Evolutionary conservation across 2,329 filamentous ascomycete genomes (phyloP).

Genomic region (Didymella keratinophila): DNA sequence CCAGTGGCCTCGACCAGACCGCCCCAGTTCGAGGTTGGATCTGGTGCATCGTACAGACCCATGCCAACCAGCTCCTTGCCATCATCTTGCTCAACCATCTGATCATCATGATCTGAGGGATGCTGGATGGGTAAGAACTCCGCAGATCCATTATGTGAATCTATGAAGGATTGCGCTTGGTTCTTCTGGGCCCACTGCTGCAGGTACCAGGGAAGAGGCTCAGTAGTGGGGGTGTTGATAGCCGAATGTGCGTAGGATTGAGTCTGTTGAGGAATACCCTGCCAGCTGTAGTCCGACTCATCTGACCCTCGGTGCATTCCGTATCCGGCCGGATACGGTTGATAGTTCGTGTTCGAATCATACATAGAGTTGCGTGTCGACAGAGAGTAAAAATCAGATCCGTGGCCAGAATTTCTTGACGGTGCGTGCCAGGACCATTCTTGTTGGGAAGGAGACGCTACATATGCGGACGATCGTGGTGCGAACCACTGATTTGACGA

Average conservation of each 20-base stretch:
- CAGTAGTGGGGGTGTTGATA: slow-evolving; percentile 42
- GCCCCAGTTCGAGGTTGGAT: slow-evolving; percentile 65
- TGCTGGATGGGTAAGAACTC: slow-evolving; percentile 64
- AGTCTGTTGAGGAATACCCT: slow-evolving; percentile 33
- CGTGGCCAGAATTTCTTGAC: slow-evolving; percentile 38
- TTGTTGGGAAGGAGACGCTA: slow-evolving; percentile 37
- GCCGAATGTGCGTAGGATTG: slow-evolving; percentile 38
- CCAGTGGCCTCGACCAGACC: slow-evolving; percentile 60
- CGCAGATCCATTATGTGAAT: slow-evolving; percentile 33
- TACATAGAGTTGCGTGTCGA: slow-evolving; percentile 47
- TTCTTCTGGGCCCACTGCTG: slow-evolving; percentile 50
- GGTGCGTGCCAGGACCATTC: slow-evolving; percentile 39
- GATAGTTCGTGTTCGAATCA: slow-evolving; percentile 29
- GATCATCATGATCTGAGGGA: slow-evolving; percentile 55
- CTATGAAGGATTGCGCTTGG: slow-evolving; percentile 33
- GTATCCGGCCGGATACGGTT: slow-evolving; percentile 24
- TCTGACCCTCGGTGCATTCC: slow-evolving; percentile 34
- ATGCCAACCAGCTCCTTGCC: slow-evolving; percentile 82
- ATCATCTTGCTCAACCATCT: slow-evolving; percentile 64
- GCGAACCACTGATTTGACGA: slow-evolving; percentile 59
- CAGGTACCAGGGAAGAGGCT: slow-evolving; percentile 48
- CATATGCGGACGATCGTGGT: slow-evolving; percentile 31
- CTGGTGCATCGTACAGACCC: slow-evolving; percentile 79
- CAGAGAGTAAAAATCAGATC: slow-evolving; percentile 47
- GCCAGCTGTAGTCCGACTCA: slow-evolving; percentile 43